A percentile compares a stretch with the other conserved stretches of the same genome.
These are phyloP conservation scores for Candida pini DNA, from an alignment of 805 yeast species.

Conservation along the genomic window DNA sequence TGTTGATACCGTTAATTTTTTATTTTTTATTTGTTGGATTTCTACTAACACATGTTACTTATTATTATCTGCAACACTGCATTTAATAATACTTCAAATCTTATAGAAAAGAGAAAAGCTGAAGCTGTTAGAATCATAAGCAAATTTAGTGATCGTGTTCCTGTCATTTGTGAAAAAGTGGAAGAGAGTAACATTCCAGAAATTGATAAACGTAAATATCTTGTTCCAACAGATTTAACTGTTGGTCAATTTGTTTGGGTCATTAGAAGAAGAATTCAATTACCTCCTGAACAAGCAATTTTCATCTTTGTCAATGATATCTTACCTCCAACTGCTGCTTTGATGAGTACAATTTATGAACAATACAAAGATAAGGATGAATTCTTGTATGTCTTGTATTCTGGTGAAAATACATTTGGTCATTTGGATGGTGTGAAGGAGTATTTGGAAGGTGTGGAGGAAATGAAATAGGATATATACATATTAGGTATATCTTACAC, in stretches of 20 bases:
- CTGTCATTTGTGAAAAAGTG: slow-evolving; percentile 95
- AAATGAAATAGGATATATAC: neutral
- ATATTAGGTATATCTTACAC: too few species aligned
- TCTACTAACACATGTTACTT: slow-evolving; percentile 1
- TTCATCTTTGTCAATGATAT: slow-evolving; percentile 96
- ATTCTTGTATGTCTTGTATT: slow-evolving; percentile 88
- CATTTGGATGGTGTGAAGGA: slow-evolving; percentile 28
- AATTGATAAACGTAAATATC: slow-evolving; percentile 93
- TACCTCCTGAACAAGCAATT: slow-evolving; percentile 96
- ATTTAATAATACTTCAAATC: too few species aligned
- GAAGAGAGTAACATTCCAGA: slow-evolving; percentile 95
- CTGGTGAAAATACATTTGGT: slow-evolving; percentile 98
- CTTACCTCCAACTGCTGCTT: slow-evolving; percentile 95
- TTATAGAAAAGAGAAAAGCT: slow-evolving; percentile 91
- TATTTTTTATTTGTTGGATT: neutral
- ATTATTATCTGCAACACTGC: slow-evolving; percentile 1
- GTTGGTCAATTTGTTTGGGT: slow-evolving; percentile 98
- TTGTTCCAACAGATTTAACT: slow-evolving; percentile 93
- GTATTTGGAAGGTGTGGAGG: slow-evolving; percentile 3
- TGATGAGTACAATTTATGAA: slow-evolving; percentile 90
- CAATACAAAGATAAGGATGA: slow-evolving; percentile 99
- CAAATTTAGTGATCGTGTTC: slow-evolving; percentile 87
- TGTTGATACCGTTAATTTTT: neutral
- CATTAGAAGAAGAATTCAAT: slow-evolving; percentile 89
- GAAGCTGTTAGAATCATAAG: slow-evolving; percentile 88